Base-by-base conservation (phyloP, 805 yeast species). In the Scheffersomyces amazonensis region DNA sequence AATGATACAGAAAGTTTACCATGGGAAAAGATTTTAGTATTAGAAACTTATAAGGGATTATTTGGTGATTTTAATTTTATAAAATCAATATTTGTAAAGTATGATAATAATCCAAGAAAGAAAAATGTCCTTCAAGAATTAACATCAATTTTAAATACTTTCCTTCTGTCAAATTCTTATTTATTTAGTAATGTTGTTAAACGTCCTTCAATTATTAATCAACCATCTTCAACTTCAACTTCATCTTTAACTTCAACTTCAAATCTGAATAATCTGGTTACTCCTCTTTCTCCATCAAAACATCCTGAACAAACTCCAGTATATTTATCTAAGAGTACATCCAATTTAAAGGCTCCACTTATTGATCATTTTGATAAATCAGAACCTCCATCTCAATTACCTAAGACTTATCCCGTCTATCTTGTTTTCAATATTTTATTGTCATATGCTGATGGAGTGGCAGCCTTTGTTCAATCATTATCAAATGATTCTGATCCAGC, bases 311-410 rank as follows among this genome's bases (percentile, higher is more conserved):
- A 19, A 21, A 12, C 27, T 12, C 32, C 36, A 10, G 17, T 35
- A 16, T 40, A 45, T 24, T 60, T 81, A 20, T 69, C 80, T 0
- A 54, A 58, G 12, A 58, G 64, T 3, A 56, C 56, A 9, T 75
- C 86, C 0, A 53, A 66, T 2, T 59, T 75, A 33, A 76, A 79
- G 47, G 68, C 81, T 0, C 64, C 80, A 11, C 73, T 80, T 40
- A 67, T 90, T 21, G 96, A 91, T 39, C 75, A 82, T 37, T 69
- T 93, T 17, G 98, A 91, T 54, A 89, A 89, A 51, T 49, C 66
- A 0, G 95, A 86, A 19, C 81, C 96, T 0, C 96, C 96, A 0
- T 52, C 67, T 1, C 63, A 73, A 2, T 46, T 64, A 11, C 86
- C 93, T 2, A 67, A 66, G 5, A 73, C 83, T 0, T 90, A 93